Evolutionary conservation across 169 alveolate genomes (phyloP), one percentile per base, ranked within the genome.

Genomic region (Theileria annulata): DNA sequence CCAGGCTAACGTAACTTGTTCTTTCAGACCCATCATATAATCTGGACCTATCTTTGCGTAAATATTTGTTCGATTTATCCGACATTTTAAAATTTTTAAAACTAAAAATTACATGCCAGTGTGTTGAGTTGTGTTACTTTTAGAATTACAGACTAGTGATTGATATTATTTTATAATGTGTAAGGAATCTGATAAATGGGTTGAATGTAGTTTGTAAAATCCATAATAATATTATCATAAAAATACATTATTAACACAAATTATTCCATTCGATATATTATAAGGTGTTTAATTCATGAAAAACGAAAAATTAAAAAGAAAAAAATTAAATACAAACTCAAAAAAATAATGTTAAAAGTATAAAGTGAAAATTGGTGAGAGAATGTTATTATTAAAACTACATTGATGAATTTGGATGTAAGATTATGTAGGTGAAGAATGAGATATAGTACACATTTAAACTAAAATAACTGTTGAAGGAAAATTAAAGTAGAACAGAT

Each of bases 1-100:
- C 37, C 71, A n/a, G 71, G 71, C 42, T 62, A 62, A 62, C n/a
- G 71, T 62, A 62, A 21, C 49, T 21, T 28, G 71, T 62, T 62
- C 71, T 62, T 30, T 17, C 48, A 9, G 31, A 37, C 47, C 42
- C 49, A 21, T n/a, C 37, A n/a, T 62, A 62, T 23, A 62, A 62
- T 37, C 71, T 5, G 21, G 71, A 21, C 42, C 42, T 6, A 15
- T 58, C 67, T 10, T 23, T 58, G 35, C 67, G 67, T 25, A 13
- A 58, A 58, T 58, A 58, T 10, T 58, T 58, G 15, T 58, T 58
- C 35, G 30, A 28, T 25, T 13, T 58, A 0, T 58, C 67, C 35
- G 67, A 58, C 67, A 58, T 58, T 58, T 58, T 10, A 42, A 42
- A 42, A 42, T 3, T 42, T 42, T 42, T 10, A 42, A 42, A 42